Evolutionary conservation across 2,329 filamentous ascomycete genomes (phyloP).

Genomic region (Pyrenophora seminiperda): DNA sequence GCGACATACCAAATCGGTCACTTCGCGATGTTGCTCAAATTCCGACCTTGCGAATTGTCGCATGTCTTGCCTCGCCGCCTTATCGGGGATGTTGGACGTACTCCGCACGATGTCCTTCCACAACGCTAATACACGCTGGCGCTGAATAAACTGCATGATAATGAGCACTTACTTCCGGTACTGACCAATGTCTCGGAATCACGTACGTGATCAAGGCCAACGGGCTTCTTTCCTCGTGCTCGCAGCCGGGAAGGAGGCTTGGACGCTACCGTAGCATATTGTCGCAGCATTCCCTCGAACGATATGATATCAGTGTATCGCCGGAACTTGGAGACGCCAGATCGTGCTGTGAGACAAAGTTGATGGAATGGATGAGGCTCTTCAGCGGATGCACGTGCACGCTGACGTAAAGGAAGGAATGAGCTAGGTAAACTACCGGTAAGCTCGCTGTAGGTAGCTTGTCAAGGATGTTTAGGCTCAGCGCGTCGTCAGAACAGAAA

Average conservation of each 20-base stretch:
- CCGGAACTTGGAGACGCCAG: not conserved
- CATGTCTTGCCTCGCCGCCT: constrained; percentile 49
- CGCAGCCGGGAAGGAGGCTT: constrained; percentile 38
- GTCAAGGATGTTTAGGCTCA: no score
- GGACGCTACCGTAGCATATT: constrained; percentile 42
- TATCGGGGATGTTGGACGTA: constrained; percentile 42
- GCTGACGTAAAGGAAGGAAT: constrained; percentile 29
- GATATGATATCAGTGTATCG: not conserved
- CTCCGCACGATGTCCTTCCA: constrained; percentile 56
- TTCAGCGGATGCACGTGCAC: constrained; percentile 11
- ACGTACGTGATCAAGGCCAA: constrained; percentile 43
- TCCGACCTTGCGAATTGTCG: constrained; percentile 55
- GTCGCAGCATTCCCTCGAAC: constrained; percentile 34
- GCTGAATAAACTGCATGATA: constrained; percentile 55
- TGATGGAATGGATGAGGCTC: constrained; percentile 13
- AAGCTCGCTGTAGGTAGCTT: no score
- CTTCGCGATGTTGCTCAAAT: constrained; percentile 54
- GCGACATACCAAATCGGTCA: constrained; percentile 53
- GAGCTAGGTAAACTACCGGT: no score
- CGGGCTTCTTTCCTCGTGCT: constrained; percentile 38
- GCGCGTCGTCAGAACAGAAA: no score
- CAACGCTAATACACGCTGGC: constrained; percentile 53
- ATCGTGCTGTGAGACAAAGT: constrained; percentile 4
- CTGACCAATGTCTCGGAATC: not conserved
- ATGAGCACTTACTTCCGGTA: constrained; percentile 9